Evolutionary conservation across 1,284 basidiomycete genomes (phyloP), one percentile per base, ranked within the genome.

Genomic region (Cronartium quercuum): DNA sequence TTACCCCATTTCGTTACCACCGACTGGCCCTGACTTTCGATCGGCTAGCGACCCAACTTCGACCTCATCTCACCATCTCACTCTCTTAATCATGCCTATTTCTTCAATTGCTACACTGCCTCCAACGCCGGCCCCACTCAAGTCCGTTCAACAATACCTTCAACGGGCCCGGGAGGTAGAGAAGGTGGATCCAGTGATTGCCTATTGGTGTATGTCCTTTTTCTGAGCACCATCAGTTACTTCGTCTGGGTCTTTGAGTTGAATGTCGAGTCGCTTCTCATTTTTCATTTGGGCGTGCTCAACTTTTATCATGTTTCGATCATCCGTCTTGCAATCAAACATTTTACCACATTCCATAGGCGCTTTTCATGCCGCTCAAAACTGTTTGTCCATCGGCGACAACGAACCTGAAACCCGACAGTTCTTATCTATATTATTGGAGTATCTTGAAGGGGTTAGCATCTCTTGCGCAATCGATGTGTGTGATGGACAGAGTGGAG

Each of bases 121-220:
- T 24, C n/a, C 18, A 37, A 57, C 55, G 10, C 84, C 85, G 7
- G 73, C 78, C 2, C 83, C 83, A 65, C 79, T 85, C 75, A 85
- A 85, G 77, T 77, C 87, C 21, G 84, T 91, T 76, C 82, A 87
- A 7, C 89, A 92, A 2, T 94, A 88, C 81, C 85, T 98, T n/a
- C 91, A 92, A 80, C 87, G 94, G 65, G 91, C 94, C 0, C 88
- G 91, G 66, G 95, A 98, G 82, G 86, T 96, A 76, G 87, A 86
- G 67, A 84, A 84, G 15, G 88, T 89, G 75, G 93, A 98, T 78
- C 90, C 92, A 2, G 85, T 94, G 66, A 88, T 98, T 78, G 86
- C 91, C 1, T 98, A 98, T 82, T 98, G 94, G 94, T 94, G 94
- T 92, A 83, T 79, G 90, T 84, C 6, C n/a, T n/a, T 35, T 41